These are phyloP conservation scores for Fusarium transvaalense DNA, from an alignment of 2,329 filamentous ascomycete genomes.

Conservation along the genomic window DNA sequence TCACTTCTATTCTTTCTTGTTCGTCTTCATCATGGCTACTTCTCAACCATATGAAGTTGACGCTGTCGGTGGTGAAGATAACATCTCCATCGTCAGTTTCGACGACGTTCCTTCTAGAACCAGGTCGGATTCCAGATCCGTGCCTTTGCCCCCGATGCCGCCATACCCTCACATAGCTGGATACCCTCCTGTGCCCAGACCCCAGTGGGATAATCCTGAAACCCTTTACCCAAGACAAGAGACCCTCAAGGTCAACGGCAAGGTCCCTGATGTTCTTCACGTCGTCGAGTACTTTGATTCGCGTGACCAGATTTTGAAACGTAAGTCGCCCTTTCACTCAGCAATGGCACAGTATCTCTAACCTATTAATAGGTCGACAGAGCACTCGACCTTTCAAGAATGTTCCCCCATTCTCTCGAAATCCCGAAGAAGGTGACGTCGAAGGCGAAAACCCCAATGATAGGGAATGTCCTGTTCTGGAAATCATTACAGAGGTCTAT, in stretches of 20 bases:
- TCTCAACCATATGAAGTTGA: slow-evolving; percentile 25
- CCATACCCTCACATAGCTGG: background rate
- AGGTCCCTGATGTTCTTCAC: slow-evolving; percentile 58
- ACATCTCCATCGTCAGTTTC: slow-evolving; percentile 44
- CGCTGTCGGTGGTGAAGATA: slow-evolving; percentile 28
- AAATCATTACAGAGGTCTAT: slow-evolving; percentile 58
- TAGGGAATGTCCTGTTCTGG: slow-evolving; percentile 55
- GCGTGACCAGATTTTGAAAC: slow-evolving; percentile 52
- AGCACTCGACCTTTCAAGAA: slow-evolving; percentile 56
- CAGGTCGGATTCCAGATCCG: background rate
- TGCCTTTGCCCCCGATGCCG: background rate
- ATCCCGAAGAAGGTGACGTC: slow-evolving; percentile 31
- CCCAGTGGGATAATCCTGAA: background rate
- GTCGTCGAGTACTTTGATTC: slow-evolving; percentile 56
- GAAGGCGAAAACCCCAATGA: slow-evolving; percentile 21
- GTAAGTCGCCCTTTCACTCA: slow-evolving; percentile 47
- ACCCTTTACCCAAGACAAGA: slow-evolving; percentile 14
- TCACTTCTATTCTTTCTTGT: too few species aligned
- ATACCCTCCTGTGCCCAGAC: background rate
- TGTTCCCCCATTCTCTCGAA: slow-evolving; percentile 46
- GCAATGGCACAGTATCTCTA: slow-evolving; percentile 14
- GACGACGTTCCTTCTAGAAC: slow-evolving; percentile 29
- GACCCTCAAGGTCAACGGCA: slow-evolving; percentile 50
- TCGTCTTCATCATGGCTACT: slow-evolving; percentile 29
- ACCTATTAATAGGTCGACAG: slow-evolving; percentile 51